Base-by-base conservation (phyloP, 805 yeast genomes). In the Candida sanyiensis region DNA sequence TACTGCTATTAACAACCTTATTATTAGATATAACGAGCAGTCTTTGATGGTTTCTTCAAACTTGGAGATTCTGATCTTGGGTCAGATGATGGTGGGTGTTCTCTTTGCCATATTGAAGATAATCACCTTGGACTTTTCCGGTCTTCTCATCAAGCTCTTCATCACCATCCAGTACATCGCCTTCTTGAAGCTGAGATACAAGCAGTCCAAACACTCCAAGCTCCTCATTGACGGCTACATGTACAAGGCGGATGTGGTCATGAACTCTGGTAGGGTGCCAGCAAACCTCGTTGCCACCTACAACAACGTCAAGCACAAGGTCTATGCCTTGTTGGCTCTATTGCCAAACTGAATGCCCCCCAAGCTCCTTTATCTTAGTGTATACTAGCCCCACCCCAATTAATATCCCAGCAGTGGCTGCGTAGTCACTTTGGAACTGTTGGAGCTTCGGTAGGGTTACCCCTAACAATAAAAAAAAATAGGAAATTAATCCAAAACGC, bases 111-210 rank as follows among this genome's bases (percentile, higher is more conserved):
- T 67, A 23, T 56, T 52, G 37, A 60, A 52, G 36, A 57, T 60
- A n/a, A 52, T 56, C 42, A 57, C 47, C 48, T 27, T 39, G 13
- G 37, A 43, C 37, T 40, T 62, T 47, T 45, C 56, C 54, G 29
- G 47, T 1, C 51, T 57, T 7, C 50, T 58, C 13, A 41, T 66
- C 34, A 62, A 62, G 7, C 22, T 73, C 1, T 13, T 64, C 2
- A 63, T 76, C 1, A 53, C 73, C n/a, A 27, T 67, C 1, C 58
- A 68, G 16, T 77, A 76, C 50, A 50, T 72, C 15, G 56, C 69
- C 16, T 82, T 82, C 58, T 63, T 77, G 59, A 79, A 78, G 59
- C 54, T 77, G 40, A 70, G 88, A 56, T 81, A 61, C 50, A 70
- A 70, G 51, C 76, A 75, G 50, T 75, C 75, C 32, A 67, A 68